Evolutionary conservation across 2,329 filamentous ascomycete genomes (phyloP).

Genomic region (Xylaria sp.): DNA sequence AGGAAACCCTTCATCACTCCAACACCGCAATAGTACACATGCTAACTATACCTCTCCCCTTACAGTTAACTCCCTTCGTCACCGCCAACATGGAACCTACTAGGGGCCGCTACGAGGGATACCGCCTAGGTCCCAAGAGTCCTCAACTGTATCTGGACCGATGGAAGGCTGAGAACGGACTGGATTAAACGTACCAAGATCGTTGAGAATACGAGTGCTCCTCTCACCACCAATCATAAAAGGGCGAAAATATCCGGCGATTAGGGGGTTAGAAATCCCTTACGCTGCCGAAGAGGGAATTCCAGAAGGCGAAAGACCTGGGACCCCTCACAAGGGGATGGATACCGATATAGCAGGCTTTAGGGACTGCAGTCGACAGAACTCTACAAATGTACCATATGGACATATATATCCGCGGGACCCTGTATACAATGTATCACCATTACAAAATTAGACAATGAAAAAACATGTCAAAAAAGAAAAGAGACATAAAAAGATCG

Average conservation of each 20-base stretch:
- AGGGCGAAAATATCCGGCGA: neutral
- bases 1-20: neutral
- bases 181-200: conserved; percentile 57
- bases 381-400: conserved; percentile 28
- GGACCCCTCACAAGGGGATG: neutral
- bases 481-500: neutral
- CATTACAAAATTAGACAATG: neutral
- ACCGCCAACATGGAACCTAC: conserved; percentile 66
- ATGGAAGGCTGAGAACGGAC: conserved; percentile 76
- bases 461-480: neutral
- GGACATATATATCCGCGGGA: conserved; percentile 8
- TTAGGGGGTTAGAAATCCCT: neutral
- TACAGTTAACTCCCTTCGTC: conserved; percentile 83
- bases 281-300: neutral
- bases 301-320: neutral
- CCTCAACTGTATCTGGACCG: conserved; percentile 71
- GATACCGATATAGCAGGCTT: neutral
- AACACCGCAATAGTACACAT: neutral
- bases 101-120: conserved; percentile 66
- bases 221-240: no score
- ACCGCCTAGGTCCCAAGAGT: conserved; percentile 65
- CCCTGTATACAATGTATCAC: conserved; percentile 25
- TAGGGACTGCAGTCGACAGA: neutral
- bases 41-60: conserved; percentile 16
- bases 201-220: neutral